These are phyloP conservation scores for Colletotrichum gigasporum DNA, from an alignment of 2,329 filamentous ascomycete species.

Conservation along the genomic window DNA sequence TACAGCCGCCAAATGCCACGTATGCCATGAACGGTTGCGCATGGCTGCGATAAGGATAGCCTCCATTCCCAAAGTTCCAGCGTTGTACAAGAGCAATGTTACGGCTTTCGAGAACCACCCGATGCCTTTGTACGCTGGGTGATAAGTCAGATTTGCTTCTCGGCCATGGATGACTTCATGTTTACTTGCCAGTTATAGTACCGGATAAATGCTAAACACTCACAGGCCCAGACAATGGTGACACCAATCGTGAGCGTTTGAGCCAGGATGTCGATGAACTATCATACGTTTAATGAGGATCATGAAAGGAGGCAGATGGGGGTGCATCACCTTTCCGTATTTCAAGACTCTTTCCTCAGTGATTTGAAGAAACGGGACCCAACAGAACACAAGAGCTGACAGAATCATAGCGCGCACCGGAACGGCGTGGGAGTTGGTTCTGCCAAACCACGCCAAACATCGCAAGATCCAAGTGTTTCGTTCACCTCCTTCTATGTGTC, in stretches of 20 bases:
- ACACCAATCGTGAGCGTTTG: slow-evolving; percentile 47
- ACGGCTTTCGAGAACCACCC: too few species aligned
- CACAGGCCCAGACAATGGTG: slow-evolving; percentile 51
- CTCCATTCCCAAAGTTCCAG: too few species aligned
- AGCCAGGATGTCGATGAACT: slow-evolving; percentile 51
- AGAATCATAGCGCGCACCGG: slow-evolving; percentile 49
- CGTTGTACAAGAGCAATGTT: too few species aligned
- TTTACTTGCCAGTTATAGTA: slow-evolving; percentile 47
- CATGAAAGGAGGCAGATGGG: too few species aligned
- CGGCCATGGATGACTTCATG: too few species aligned
- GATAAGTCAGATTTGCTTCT: too few species aligned
- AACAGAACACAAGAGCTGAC: slow-evolving; percentile 48
- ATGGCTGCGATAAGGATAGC: too few species aligned
- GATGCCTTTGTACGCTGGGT: too few species aligned
- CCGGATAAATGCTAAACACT: slow-evolving; percentile 50
- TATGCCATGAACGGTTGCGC: too few species aligned
- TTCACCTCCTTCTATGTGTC: background rate
- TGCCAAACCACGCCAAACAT: slow-evolving; percentile 42
- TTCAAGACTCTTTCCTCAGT: background rate
- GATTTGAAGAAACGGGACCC: slow-evolving; percentile 52
- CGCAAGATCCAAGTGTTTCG: slow-evolving; percentile 25
- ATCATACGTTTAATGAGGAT: too few species aligned
- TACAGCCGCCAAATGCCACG: too few species aligned
- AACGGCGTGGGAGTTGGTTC: slow-evolving; percentile 40
- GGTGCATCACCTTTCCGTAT: too few species aligned